These are phyloP conservation scores for Syzygium malaccense DNA, from an alignment of 441 rosid genomes.

Conservation along the genomic window DNA sequence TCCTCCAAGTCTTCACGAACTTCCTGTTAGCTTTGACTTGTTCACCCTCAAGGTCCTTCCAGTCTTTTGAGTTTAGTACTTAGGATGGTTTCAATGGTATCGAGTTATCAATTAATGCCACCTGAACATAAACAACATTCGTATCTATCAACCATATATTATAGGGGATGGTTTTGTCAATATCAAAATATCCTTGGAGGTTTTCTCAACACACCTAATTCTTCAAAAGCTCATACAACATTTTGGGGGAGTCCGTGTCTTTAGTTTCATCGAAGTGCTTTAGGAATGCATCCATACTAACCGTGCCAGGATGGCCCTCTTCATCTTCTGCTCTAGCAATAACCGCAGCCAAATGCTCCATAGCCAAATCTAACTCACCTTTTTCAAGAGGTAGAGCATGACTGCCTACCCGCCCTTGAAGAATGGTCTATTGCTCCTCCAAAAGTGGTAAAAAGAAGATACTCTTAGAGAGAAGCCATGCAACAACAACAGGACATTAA, in stretches of 20 bases:
- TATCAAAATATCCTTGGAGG: neutral
- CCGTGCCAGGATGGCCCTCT: conserved; percentile 35
- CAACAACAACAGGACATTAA: neutral
- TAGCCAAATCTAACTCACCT: conserved; percentile 27
- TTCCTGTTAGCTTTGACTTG: no score
- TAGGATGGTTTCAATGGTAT: no score
- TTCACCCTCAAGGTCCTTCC: no score
- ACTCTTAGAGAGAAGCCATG: neutral
- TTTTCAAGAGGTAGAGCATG: conserved; percentile 28
- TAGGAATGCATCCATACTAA: conserved; percentile 30
- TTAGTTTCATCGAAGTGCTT: conserved; percentile 32
- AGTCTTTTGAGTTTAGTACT: no score
- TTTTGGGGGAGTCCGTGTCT: conserved; percentile 54
- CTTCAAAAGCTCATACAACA: conserved; percentile 35
- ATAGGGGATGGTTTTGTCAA: no score
- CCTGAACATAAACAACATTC: no score
- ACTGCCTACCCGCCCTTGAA: conserved; percentile 38
- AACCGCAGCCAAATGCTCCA: conserved; percentile 42
- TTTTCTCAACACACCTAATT: conserved; percentile 15
- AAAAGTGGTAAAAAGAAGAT: neutral
- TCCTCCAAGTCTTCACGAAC: no score
- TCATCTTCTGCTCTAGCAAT: conserved; percentile 20
- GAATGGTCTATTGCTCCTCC: conserved; percentile 28
- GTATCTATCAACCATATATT: no score
- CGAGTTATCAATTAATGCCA: no score